phyloP scores from a whole-genome alignment of 768 basidiomycete species.

The Clavaria fumosa region DNA sequence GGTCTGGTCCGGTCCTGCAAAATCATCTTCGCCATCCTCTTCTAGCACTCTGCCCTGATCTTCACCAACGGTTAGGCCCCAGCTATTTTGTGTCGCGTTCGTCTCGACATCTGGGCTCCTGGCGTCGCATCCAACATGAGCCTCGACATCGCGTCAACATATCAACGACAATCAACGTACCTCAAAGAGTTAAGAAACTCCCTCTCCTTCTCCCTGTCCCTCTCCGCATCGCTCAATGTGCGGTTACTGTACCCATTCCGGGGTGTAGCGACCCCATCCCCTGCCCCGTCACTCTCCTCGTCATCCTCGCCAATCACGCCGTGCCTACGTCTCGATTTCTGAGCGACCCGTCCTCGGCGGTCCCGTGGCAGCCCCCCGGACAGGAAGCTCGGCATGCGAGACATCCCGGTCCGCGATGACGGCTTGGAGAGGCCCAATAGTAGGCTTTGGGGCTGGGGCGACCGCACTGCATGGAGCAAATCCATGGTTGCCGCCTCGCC shows the following conservation, averaged over 20 bases:
- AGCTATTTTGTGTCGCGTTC: too few species aligned
- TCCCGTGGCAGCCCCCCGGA: slow-evolving; percentile 64
- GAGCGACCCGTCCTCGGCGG: slow-evolving; percentile 59
- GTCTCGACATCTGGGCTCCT: slow-evolving; percentile 40
- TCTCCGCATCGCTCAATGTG: slow-evolving; percentile 21
- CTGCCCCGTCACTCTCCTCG: slow-evolving; percentile 27
- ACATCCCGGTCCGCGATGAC: slow-evolving; percentile 4
- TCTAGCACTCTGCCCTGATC: slow-evolving; percentile 30
- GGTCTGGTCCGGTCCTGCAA: too few species aligned
- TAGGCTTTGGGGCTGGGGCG: slow-evolving; percentile 21
- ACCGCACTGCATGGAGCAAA: slow-evolving; percentile 47
- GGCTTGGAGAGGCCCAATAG: slow-evolving; percentile 13
- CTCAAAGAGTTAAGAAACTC: too few species aligned
- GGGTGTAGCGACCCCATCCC: slow-evolving; percentile 36
- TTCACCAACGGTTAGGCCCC: too few species aligned
- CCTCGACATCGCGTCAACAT: too few species aligned
- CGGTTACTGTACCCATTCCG: slow-evolving; percentile 24
- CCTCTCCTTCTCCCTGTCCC: slow-evolving; percentile 27
- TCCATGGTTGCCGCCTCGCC: slow-evolving; percentile 57
- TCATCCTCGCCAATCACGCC: slow-evolving; percentile 14
- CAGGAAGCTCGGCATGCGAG: slow-evolving; percentile 43
- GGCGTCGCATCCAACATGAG: too few species aligned
- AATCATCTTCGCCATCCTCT: slow-evolving; percentile 51
- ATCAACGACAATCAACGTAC: slow-evolving; percentile 21
- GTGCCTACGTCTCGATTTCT: slow-evolving; percentile 25